These are phyloP conservation scores for Circinella minor DNA, from an alignment of 371 early-diverging fungal genomes.

Conservation along the genomic window DNA sequence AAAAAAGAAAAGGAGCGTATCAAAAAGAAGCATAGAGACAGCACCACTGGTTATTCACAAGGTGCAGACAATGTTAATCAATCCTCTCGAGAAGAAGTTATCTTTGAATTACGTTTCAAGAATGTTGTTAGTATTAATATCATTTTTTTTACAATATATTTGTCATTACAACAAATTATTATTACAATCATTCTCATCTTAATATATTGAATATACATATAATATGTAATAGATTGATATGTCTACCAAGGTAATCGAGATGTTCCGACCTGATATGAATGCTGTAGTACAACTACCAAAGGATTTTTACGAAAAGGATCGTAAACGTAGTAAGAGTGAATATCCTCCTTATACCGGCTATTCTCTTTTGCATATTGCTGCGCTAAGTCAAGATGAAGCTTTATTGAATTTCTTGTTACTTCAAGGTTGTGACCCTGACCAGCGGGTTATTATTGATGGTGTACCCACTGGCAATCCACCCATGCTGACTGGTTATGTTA, in stretches of 20 bases:
- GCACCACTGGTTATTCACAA: not conserved
- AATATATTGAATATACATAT: too few relatives aligned
- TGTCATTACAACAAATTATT: not conserved
- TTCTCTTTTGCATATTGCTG: constrained; percentile 48
- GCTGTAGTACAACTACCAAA: constrained; percentile 33
- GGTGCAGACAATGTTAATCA: not conserved
- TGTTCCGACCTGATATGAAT: constrained; percentile 30
- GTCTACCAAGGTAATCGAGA: constrained; percentile 19
- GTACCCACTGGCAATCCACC: constrained; percentile 20
- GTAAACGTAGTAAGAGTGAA: constrained; percentile 26
- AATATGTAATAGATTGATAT: constrained; percentile 17
- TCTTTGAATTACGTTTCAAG: constrained; percentile 25
- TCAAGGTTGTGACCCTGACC: constrained; percentile 37
- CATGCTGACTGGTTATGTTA: constrained; percentile 28
- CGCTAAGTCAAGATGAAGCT: constrained; percentile 27
- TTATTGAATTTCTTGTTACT: constrained; percentile 37
- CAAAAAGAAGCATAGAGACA: not conserved
- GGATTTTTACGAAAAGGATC: constrained; percentile 35
- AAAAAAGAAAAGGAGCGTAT: constrained; percentile 23
- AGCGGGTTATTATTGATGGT: constrained; percentile 18
- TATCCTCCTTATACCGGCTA: constrained; percentile 53
- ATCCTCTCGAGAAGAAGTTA: constrained; percentile 9
- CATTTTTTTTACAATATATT: not conserved
- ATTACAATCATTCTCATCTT: too few relatives aligned
- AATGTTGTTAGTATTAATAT: constrained; percentile 14